phyloP scores from a whole-genome alignment of 768 basidiomycete species.

The Ramaria sp. region DNA sequence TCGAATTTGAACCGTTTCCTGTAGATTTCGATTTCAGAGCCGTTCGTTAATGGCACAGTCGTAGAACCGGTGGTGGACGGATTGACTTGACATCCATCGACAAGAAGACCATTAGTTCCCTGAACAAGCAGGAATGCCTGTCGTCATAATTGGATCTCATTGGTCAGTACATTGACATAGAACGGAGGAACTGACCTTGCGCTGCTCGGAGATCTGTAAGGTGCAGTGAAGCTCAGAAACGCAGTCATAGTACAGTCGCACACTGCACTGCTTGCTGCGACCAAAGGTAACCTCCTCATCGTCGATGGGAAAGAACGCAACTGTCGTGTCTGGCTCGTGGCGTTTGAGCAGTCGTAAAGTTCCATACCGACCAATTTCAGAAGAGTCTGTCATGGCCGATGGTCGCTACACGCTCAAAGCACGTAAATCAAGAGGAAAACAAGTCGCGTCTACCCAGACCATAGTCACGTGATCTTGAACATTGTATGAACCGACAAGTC shows the following conservation, averaged over 20 bases:
- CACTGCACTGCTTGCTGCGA: conserved; percentile 48
- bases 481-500: not conserved
- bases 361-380: conserved; percentile 54
- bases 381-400: conserved; percentile 24
- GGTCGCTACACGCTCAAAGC: too few relatives aligned
- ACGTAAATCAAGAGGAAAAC: too few relatives aligned
- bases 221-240: conserved; percentile 58
- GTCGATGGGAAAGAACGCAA: conserved; percentile 68
- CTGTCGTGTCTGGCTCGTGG: conserved; percentile 30
- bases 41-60: conserved; percentile 54
- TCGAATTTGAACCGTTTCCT: conserved; percentile 61
- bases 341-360: conserved; percentile 55
- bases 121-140: conserved; percentile 62
- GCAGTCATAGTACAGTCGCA: conserved; percentile 56
- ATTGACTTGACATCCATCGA: conserved; percentile 55
- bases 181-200: conserved; percentile 33
- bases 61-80: conserved; percentile 32
- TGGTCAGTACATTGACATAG: not conserved
- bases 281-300: conserved; percentile 58
- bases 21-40: conserved; percentile 57
- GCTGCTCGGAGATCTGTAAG: conserved; percentile 50
- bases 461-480: not conserved
- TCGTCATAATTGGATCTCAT: not conserved
- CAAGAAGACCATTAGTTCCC: conserved; percentile 42
- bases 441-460: not conserved